Evolutionary conservation across 768 basidiomycete species (phyloP).

Genomic region (Xerocomellus intermedius): DNA sequence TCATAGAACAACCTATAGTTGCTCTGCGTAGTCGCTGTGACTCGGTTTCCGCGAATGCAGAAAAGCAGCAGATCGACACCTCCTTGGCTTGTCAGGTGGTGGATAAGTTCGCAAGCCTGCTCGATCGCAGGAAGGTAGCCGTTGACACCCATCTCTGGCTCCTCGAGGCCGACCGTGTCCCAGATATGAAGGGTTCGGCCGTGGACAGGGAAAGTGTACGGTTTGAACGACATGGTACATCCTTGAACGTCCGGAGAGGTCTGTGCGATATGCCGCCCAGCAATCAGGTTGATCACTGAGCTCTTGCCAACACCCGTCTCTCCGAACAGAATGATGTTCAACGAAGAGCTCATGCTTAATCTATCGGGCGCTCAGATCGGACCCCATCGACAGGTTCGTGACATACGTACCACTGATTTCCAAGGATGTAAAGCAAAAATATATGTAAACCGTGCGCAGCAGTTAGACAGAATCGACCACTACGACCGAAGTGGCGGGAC

Average conservation of each 20-base stretch:
- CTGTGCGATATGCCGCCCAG: constrained; percentile 23
- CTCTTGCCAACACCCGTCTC: constrained; percentile 41
- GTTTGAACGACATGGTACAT: constrained; percentile 36
- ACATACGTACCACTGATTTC: constrained; percentile 10
- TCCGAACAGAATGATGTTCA: constrained; percentile 45
- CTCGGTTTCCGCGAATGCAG: constrained; percentile 41
- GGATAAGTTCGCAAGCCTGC: constrained; percentile 35
- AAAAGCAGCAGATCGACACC: constrained; percentile 44
- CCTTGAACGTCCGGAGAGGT: constrained; percentile 32
- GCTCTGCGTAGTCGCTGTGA: constrained; percentile 35
- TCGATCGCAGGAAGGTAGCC: constrained; percentile 31
- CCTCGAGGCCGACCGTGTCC: constrained; percentile 39
- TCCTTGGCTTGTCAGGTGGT: constrained; percentile 23
- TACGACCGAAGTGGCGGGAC: not conserved
- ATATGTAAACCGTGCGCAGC: not conserved
- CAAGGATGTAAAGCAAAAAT: not conserved
- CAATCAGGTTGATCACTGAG: constrained; percentile 35
- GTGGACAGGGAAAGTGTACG: constrained; percentile 26
- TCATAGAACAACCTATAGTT: constrained; percentile 45
- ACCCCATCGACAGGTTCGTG: constrained; percentile 2
- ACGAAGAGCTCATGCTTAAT: constrained; percentile 16
- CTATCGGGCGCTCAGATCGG: constrained; percentile 20
- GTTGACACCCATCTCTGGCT: constrained; percentile 25
- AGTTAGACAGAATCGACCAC: not conserved
- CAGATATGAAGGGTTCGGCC: constrained; percentile 23